Evolutionary conservation across 2,329 filamentous ascomycete genomes (phyloP), one percentile per base, ranked within the genome.

Genomic region (Lachnellula willkommii): DNA sequence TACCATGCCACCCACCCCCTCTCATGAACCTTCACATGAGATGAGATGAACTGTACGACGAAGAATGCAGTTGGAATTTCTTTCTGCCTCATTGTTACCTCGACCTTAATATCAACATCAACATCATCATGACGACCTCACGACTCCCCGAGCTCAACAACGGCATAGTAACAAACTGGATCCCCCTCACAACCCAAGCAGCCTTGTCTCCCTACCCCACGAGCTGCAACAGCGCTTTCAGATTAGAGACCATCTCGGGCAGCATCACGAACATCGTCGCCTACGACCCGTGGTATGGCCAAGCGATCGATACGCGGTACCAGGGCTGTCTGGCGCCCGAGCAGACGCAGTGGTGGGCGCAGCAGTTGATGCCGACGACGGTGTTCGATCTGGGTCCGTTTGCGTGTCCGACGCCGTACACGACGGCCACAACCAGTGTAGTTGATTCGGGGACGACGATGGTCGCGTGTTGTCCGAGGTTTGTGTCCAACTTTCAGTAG

Each of bases 201-300:
- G n/a, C 20, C n/a, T 24, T 32, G 14, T 48, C 52, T 22, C 52
- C 45, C 6, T 47, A 48, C 36, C 52, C 52, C 11, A 7, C 45
- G n/a, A 39, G 24, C 4, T 49, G 52, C 37, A 14, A 17, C 26
- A 42, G 35, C 15, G 52, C 45, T 3, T 50, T 54, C 17, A 9
- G 52, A 12, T 24, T 54, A 20, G 52, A 49, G 37, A 54, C 52
- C 2, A 35, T 43, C 9, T 49, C 45, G 39, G 46, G 36, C 2
- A 54, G 46, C 8, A 24, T 49, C 15, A 54, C 52, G 46, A 54
- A 54, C 17, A 50, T 50, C n/a, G 24, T 50, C 28, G 48, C 48
- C n/a, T 50, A 50, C 24, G 48, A 50, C 9, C 48, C 48, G 20
- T 50, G 48, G 48, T 50, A 50, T 28, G 48, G 48, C 15, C 48